Conservation (phyloP, 176 grass and related monocot species). For the Phoenix dactylifera region DNA sequence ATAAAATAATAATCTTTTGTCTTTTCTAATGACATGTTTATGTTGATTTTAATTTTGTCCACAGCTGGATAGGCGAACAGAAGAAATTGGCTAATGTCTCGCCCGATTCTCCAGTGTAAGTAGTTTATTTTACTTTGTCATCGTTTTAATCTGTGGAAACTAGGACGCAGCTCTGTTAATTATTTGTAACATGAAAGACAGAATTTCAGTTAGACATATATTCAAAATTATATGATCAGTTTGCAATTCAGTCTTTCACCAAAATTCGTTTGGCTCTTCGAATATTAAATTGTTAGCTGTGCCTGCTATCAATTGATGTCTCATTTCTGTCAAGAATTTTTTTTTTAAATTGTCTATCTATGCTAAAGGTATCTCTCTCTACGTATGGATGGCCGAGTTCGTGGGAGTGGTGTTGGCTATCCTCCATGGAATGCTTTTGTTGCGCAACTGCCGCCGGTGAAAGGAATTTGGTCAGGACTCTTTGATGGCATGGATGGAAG, state of each 20-base stretch:
- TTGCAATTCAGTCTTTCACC: too few relatives aligned
- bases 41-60: not conserved
- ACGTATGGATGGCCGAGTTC: conserved; percentile 85
- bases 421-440: conserved; percentile 94
- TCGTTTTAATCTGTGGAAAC: not conserved
- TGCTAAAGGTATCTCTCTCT: conserved; percentile 63
- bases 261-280: too few relatives aligned
- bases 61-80: conserved; percentile 80
- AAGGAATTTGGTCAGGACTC: conserved; percentile 80
- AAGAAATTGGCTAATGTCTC: conserved; percentile 81
- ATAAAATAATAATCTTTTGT: not conserved
- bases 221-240: too few relatives aligned
- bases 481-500: conserved; percentile 96
- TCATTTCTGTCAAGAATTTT: too few relatives aligned
- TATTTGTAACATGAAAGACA: too few relatives aligned
- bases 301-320: too few relatives aligned
- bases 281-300: too few relatives aligned
- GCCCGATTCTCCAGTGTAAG: conserved; percentile 74
- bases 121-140: conserved; percentile 7
- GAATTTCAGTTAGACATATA: too few relatives aligned
- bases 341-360: not conserved
- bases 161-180: not conserved
- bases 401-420: conserved; percentile 82
- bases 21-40: not conserved
- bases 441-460: conserved; percentile 77